Evolutionary conservation across 140 eudicot species (phyloP).

Genomic region (Senecio squalidus): DNA sequence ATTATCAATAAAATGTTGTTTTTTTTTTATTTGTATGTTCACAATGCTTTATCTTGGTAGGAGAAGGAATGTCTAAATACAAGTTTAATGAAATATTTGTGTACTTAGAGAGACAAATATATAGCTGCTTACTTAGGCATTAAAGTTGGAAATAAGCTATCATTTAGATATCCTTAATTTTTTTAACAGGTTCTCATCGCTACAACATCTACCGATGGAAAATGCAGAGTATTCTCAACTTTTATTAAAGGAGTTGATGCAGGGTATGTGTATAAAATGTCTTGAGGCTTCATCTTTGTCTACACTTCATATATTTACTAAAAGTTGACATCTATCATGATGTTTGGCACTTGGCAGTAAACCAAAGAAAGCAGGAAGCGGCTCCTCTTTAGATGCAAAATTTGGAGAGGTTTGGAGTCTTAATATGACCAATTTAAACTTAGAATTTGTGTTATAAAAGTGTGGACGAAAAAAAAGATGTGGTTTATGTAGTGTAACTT

Average conservation of each 20-base stretch:
- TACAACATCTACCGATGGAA: slow-evolving; percentile 97
- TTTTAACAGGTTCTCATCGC: slow-evolving; percentile 68
- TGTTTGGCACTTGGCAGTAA: slow-evolving; percentile 27
- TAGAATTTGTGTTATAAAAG: slow-evolving; percentile 5
- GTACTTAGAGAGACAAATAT: neutral
- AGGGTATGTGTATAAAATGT: slow-evolving; percentile 43
- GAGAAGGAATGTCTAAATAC: too few relatives aligned
- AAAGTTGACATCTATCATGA: slow-evolving; percentile 12
- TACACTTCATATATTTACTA: neutral
- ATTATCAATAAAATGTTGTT: too few relatives aligned
- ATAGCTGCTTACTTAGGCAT: neutral
- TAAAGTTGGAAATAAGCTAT: neutral
- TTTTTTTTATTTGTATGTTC: too few relatives aligned
- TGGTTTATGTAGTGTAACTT: neutral
- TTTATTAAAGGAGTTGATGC: slow-evolving; percentile 93
- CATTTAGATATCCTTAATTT: neutral
- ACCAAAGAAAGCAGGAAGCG: slow-evolving; percentile 56
- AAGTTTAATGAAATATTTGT: too few relatives aligned
- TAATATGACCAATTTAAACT: neutral
- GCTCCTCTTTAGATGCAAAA: slow-evolving; percentile 63
- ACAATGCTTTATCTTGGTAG: too few relatives aligned
- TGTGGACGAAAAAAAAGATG: neutral
- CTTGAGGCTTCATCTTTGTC: slow-evolving; percentile 11
- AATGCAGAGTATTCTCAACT: slow-evolving; percentile 88
- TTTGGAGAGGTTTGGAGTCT: slow-evolving; percentile 78